Conservation (phyloP, 805 yeast species). For the Candida ulmi region DNA sequence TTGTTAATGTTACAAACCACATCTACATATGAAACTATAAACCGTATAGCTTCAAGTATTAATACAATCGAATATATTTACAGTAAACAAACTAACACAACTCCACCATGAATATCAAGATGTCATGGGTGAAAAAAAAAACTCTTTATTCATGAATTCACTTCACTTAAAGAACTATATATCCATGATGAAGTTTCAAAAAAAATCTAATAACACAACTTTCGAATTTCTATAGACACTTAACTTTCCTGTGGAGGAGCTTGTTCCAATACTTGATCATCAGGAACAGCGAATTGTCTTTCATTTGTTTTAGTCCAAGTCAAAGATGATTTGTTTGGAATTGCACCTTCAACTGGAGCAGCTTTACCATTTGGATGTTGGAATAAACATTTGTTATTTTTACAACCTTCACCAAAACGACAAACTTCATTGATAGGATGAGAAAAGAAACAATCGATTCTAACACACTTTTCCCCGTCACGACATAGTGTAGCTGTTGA, state of each 20-base stretch:
- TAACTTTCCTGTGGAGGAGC: slow-evolving; percentile 45
- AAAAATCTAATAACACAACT: too few relatives aligned
- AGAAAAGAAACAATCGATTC: slow-evolving; percentile 75
- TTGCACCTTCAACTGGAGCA: slow-evolving; percentile 13
- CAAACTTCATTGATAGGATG: slow-evolving; percentile 81
- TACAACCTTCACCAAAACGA: slow-evolving; percentile 73
- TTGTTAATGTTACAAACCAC: too few relatives aligned
- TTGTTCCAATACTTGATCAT: slow-evolving; percentile 64
- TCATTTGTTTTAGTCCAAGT: slow-evolving; percentile 40
- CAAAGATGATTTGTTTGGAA: slow-evolving; percentile 14
- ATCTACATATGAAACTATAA: too few relatives aligned
- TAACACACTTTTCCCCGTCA: slow-evolving; percentile 70
- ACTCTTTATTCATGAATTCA: too few relatives aligned
- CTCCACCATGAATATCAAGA: too few relatives aligned
- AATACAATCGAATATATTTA: too few relatives aligned
- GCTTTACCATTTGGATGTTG: slow-evolving; percentile 78
- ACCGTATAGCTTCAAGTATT: too few relatives aligned
- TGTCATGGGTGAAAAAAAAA: too few relatives aligned
- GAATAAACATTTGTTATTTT: slow-evolving; percentile 63
- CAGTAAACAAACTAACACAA: too few relatives aligned
- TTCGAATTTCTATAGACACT: background rate
- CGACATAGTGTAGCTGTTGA: slow-evolving; percentile 69
- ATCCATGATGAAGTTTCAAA: too few relatives aligned
- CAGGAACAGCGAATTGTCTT: slow-evolving; percentile 74
- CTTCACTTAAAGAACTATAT: too few relatives aligned